phyloP scores from a whole-genome alignment of 306 rosid genomes.

The Malus sylvestris region DNA sequence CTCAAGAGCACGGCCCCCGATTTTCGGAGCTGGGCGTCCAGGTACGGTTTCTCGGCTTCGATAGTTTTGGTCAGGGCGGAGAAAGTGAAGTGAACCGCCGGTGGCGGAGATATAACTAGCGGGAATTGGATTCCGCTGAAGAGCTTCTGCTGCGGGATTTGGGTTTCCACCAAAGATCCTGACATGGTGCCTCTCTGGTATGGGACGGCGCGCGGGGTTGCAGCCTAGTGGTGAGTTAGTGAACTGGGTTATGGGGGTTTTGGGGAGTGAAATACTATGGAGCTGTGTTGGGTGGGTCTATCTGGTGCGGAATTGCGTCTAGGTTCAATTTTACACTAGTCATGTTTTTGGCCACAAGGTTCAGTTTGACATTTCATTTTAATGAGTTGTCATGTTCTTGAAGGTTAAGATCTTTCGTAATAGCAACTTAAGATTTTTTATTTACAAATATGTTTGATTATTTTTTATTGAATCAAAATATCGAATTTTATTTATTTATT shows the following conservation, averaged over 20 bases:
- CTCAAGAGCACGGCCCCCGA: slow-evolving; percentile 70
- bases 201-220: not conserved
- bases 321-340: not conserved
- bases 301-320: not conserved
- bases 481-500: too few relatives aligned
- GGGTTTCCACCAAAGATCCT: slow-evolving; percentile 32
- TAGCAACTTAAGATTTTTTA: too few relatives aligned
- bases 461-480: too few relatives aligned
- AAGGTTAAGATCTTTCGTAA: too few relatives aligned
- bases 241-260: too few relatives aligned
- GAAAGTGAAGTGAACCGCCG: slow-evolving; percentile 11
- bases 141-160: slow-evolving; percentile 51
- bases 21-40: slow-evolving; percentile 44
- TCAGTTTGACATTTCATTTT: too few relatives aligned
- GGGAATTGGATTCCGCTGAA: slow-evolving; percentile 51
- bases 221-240: not conserved
- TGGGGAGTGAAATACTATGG: not conserved
- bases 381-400: too few relatives aligned
- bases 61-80: slow-evolving; percentile 29
- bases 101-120: slow-evolving; percentile 24
- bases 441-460: too few relatives aligned
- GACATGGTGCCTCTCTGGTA: not conserved
- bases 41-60: slow-evolving; percentile 31
- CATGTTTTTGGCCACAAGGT: too few relatives aligned
- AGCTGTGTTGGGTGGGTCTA: too few relatives aligned